These are phyloP conservation scores for Kingdonia uniflora DNA, from an alignment of 164 flowering plant genomes.

Conservation along the genomic window DNA sequence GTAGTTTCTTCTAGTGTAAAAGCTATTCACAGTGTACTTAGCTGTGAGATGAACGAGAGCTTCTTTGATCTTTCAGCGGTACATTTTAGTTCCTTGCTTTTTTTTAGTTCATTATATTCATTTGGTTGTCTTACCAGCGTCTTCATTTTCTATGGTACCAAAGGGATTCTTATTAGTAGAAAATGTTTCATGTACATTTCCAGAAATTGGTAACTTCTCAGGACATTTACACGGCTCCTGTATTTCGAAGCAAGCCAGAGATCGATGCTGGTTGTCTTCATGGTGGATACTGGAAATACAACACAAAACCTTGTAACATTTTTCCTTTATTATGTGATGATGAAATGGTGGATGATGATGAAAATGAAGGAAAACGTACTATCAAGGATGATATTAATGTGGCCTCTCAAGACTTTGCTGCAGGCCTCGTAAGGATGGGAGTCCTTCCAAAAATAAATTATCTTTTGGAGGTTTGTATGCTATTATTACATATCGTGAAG, in stretches of 20 bases:
- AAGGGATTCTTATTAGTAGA: neutral
- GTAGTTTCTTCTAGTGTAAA: constrained; percentile 70
- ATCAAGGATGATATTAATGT: constrained; percentile 74
- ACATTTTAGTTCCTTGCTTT: constrained; percentile 6
- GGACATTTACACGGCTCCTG: constrained; percentile 62
- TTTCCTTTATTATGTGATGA: constrained; percentile 16
- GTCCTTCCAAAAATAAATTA: constrained; percentile 59
- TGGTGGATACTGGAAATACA: constrained; percentile 98
- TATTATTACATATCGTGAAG: neutral
- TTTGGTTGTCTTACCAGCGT: constrained; percentile 1
- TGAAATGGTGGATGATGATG: constrained; percentile 27
- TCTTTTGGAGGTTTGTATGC: constrained; percentile 61
- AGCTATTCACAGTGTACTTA: constrained; percentile 51
- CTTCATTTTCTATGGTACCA: neutral
- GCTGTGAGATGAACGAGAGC: constrained; percentile 58
- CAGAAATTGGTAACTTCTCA: constrained; percentile 37
- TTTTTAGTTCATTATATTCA: neutral
- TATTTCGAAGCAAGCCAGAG: constrained; percentile 77
- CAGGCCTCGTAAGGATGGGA: constrained; percentile 91
- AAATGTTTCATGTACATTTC: constrained; percentile 3
- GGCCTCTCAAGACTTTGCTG: constrained; percentile 88
- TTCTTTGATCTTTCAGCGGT: constrained; percentile 62
- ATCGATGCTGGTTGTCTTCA: constrained; percentile 65
- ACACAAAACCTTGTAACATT: constrained; percentile 71
- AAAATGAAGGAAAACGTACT: constrained; percentile 50